Base-by-base conservation (phyloP, 2,329 filamentous ascomycete species). In the Botryotinia globosa region DNA sequence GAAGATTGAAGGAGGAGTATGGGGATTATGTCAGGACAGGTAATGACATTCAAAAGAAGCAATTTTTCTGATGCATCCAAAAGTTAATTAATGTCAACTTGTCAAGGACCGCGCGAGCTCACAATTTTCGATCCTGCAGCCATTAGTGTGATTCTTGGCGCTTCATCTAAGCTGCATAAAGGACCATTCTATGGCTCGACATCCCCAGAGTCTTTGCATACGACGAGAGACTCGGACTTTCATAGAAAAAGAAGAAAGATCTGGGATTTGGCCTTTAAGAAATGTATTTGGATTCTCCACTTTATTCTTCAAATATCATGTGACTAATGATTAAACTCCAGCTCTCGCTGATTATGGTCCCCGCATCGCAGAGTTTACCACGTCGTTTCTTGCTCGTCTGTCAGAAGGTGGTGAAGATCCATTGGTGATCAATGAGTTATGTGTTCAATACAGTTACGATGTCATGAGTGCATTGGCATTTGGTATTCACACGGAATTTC, bases 401-500 rank as follows among this genome's bases (percentile, higher is more conserved):
- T 65, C 63, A 18, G 25, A 34, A 65, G 32, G 20, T 34, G 29
- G 29, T 34, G 63, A 14, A 22, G 74, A 75, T 48, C 63, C 77
- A n/a, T 66, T 79, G 10, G 61, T 74, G 7, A 69, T 68, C 14
- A 78, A 78, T 61, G 75, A 78, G 45, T 59, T 67, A 22, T 71
- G 77, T 32, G 73, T 79, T 8, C 70, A 74, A 58, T 78, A 75
- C 66, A 69, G 69, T 34, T 80, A 78, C 59, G 78, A 80, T 73
- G 74, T 78, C 5, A 79, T 80, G 75, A 76, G 77, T 42, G 72
- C 74, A 32, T 78, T 76, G 74, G 37, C 75, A 14, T 64, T 78
- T 9, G 71, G 69, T 18, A 51, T 78, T 32, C 32, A 78, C 8
- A 71, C 63, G 9, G 29, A 25, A 25, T 65, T 65, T 16, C 48